Base-by-base conservation (phyloP, 176 grass and related monocot genomes). In the Cocos nucifera region DNA sequence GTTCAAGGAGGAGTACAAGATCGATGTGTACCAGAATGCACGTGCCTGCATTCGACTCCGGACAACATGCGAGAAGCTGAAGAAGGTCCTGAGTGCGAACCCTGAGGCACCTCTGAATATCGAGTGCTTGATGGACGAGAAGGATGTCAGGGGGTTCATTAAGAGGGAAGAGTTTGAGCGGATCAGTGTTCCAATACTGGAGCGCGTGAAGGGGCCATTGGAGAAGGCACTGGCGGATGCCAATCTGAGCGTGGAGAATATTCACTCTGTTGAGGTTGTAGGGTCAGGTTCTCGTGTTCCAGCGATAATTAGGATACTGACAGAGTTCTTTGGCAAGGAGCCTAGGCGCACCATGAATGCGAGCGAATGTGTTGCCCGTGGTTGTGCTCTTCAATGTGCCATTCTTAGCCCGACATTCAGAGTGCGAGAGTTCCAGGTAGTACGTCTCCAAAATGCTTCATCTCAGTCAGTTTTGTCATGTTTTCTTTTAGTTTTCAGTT, bases 51-150 rank as follows among this genome's bases (percentile, higher is more conserved):
- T 86, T n/a, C 86, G 90, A 28, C 25, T 95, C 20, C 76, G 86
- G 4, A 78, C 85, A 35, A 83, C 80, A 0, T 95, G 90, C 44
- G 90, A 95, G 65, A 95, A 89, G 49, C 77, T 95, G 54, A 95
- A 95, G 77, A 89, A 95, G 69, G 2, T 89, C 54, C 77, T 95
- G 17, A 89, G 90, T 3, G 90, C 86, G 17, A 95, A 95, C 24
- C 77, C 90, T 19, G 90, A 86, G 59, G 79, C 90, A 6, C 86
- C 90, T 4, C 56, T 95, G 70, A 84, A 75, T 49, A 86, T 95
- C 16, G 90, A 95, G 54, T 95, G 90, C 56, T 82, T 95, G 79
- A 89, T 95, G 90, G 90, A 95, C 51, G 90, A 95, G 70, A 95
- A 86, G 80, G 90, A 95, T 57, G 90, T 95, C 22, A 55, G 73